A percentile compares a stretch with the other conserved stretches of the same genome.
Conservation (phyloP, 108 stramenopile genomes). For the Cyclotella atomus region DNA sequence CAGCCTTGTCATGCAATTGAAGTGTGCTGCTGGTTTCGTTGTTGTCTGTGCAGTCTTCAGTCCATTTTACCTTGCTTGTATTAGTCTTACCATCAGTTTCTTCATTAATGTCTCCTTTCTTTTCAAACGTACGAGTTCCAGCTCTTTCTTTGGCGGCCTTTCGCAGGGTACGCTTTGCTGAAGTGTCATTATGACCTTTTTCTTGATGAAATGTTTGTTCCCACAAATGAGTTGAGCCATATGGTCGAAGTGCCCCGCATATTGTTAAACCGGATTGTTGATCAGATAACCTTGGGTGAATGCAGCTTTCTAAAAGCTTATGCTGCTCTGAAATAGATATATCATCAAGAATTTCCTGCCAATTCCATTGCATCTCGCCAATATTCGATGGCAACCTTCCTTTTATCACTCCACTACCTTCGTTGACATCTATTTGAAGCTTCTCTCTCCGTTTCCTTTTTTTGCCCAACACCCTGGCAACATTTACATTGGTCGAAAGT, state of each 20-base stretch:
- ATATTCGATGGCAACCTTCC: constrained; percentile 39
- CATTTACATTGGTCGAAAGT: background rate
- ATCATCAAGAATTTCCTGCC: constrained; percentile 21
- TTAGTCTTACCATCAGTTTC: background rate
- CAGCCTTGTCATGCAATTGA: background rate
- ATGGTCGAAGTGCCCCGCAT: constrained; percentile 34
- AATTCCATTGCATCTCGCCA: constrained; percentile 9
- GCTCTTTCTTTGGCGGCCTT: constrained; percentile 28
- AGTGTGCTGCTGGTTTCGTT: background rate
- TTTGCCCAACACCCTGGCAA: background rate
- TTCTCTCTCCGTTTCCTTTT: constrained; percentile 15
- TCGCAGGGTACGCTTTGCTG: constrained; percentile 20
- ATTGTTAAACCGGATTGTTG: constrained; percentile 13
- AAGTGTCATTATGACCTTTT: background rate
- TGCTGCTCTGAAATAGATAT: constrained; percentile 23
- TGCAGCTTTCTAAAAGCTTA: constrained; percentile 16
- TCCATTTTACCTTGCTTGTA: constrained; percentile 33
- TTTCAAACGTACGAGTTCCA: constrained; percentile 25
- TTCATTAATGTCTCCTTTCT: constrained; percentile 20
- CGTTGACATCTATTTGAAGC: background rate
- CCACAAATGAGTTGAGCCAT: constrained; percentile 43
- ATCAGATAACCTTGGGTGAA: constrained; percentile 40
- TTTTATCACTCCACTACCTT: background rate
- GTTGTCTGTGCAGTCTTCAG: constrained; percentile 1
- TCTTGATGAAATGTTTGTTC: constrained; percentile 38